Evolutionary conservation across 352 stramenopile genomes (phyloP), one percentile per base, ranked within the genome.

Genomic region (Globisporangium heterothallicum): DNA sequence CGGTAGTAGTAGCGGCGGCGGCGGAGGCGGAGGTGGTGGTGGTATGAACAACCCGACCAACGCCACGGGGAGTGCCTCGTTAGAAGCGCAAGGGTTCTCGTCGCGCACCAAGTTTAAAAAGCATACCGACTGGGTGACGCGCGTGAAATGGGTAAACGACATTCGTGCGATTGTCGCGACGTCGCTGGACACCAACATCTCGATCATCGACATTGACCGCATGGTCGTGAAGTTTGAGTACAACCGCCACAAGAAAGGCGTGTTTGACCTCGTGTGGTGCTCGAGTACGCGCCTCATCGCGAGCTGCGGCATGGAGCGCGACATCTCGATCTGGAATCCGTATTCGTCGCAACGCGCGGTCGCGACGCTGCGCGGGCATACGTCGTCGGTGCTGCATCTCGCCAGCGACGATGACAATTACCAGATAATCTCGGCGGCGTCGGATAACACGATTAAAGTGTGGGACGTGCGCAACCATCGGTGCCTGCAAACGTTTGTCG

Each of bases 271-370:
- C 13, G 72, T 78, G 13, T 94, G 83, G 83, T 92, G 81, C 45
- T 59, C 73, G 6, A 83, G 68, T 44, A 83, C 75, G 52, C 77
- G 85, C 30, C 52, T 94, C 2, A 84, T 94, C 32, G 84, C 81
- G 26, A 91, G 78, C 53, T 92, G 80, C 22, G 85, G 84, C 27
- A 85, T 92, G 71, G 82, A 93, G 49, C 79, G 85, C 25, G 77
- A 92, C 49, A 91, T 93, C 43, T 78, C 88, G 38, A 86, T 96
- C 30, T 96, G 86, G 86, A 96, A 93, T 52, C 84, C 85, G 41
- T 96, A 93, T 67, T 92, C 82, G 16, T 93, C 83, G 18, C 81
- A 88, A 42, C 75, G 78, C 35, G 77, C 81, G 3, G 81, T 87
- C 13, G 80, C 73, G 1, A 91, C 74, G 1, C 68, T 91, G 12